Conservation (phyloP, 2,329 filamentous ascomycete species). For the Hymenoscyphus fraxineus region DNA sequence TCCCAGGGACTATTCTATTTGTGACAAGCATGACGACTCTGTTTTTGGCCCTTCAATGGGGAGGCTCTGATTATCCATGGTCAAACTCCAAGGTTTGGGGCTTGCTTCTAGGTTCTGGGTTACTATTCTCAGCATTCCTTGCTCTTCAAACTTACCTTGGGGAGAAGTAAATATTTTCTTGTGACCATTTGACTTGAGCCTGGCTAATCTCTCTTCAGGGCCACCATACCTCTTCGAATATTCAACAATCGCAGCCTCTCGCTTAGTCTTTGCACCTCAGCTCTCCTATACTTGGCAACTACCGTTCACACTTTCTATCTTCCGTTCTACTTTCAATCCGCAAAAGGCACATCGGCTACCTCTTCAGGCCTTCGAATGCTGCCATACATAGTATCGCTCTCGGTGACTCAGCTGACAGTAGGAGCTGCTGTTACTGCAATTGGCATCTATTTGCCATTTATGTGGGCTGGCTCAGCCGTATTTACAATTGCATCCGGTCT, state of each 20-base stretch:
- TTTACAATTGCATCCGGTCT: constrained; percentile 45
- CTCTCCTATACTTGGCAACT: constrained; percentile 8
- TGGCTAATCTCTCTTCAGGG: constrained; percentile 18
- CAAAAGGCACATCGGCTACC: constrained; percentile 23
- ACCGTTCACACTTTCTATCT: constrained; percentile 23
- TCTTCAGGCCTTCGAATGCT: constrained; percentile 27
- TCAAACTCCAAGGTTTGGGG: constrained; percentile 39
- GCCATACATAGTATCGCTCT: constrained; percentile 17
- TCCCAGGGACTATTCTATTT: constrained; percentile 41
- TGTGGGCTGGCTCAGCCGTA: constrained; percentile 30
- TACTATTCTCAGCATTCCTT: constrained; percentile 34
- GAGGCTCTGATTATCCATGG: constrained; percentile 43
- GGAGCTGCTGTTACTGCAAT: constrained; percentile 22
- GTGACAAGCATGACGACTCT: constrained; percentile 41
- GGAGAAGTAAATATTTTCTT: constrained; percentile 32
- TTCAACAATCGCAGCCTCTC: constrained; percentile 33
- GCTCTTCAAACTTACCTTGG: constrained; percentile 38
- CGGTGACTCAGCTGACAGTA: constrained; percentile 5
- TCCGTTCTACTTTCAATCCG: constrained; percentile 34
- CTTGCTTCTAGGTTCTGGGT: constrained; percentile 36
- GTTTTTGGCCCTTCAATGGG: constrained; percentile 44
- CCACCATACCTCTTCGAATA: constrained; percentile 39
- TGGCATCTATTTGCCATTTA: constrained; percentile 35
- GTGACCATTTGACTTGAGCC: constrained; percentile 22
- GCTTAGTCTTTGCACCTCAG: constrained; percentile 1